These are phyloP conservation scores for Hymenoscyphus salicellus DNA, from an alignment of 2,329 filamentous ascomycete genomes.

Conservation along the genomic window DNA sequence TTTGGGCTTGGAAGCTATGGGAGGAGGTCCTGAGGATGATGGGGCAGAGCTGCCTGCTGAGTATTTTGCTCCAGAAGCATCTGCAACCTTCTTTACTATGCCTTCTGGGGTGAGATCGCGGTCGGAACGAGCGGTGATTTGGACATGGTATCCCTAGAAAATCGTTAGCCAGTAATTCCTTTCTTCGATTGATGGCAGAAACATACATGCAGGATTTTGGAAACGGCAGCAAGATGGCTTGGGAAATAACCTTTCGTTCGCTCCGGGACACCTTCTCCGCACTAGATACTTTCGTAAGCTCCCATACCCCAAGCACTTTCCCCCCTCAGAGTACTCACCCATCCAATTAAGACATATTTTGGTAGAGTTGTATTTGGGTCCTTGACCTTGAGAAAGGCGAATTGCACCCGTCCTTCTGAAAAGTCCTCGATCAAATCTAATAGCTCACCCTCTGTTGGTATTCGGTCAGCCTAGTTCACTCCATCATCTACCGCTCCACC, in stretches of 20 bases:
- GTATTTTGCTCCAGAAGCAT: constrained; percentile 94
- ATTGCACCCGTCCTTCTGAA: constrained; percentile 93
- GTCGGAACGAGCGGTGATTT: constrained; percentile 92
- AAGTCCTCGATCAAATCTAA: constrained; percentile 90
- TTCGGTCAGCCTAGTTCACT: neutral
- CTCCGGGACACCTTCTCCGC: constrained; percentile 96
- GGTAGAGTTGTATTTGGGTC: constrained; percentile 87
- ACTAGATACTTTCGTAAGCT: constrained; percentile 48
- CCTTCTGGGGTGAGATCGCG: constrained; percentile 80
- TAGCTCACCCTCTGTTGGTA: constrained; percentile 75
- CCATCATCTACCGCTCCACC: neutral
- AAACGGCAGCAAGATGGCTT: constrained; percentile 83
- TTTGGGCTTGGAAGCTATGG: constrained; percentile 85
- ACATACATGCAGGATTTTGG: constrained; percentile 78
- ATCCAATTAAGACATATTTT: constrained; percentile 90
- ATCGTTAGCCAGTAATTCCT: constrained; percentile 17
- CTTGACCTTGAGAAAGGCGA: constrained; percentile 94
- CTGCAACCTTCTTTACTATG: constrained; percentile 89
- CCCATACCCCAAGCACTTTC: neutral
- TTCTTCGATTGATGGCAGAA: neutral
- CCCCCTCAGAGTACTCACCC: constrained; percentile 48
- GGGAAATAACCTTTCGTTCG: constrained; percentile 98
- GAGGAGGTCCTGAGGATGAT: constrained; percentile 43
- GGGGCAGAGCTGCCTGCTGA: constrained; percentile 64
- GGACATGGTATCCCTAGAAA: constrained; percentile 81